Evolutionary conservation across 2,329 filamentous ascomycete genomes (phyloP).

Genomic region (Aspergillus pseudotamarii): DNA sequence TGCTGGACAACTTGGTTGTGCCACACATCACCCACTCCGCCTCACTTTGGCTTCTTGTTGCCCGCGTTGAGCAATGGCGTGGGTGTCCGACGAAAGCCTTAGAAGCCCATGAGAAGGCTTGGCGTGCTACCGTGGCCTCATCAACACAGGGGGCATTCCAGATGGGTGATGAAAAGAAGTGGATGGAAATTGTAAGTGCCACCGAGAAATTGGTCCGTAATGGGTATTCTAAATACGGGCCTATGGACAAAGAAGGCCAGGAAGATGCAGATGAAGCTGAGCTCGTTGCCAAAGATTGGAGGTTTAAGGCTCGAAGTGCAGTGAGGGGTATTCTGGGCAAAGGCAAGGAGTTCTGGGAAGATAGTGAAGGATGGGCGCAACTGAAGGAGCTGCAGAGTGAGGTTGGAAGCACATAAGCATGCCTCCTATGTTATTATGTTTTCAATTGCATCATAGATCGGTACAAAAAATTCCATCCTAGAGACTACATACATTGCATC

Average conservation of each 20-base stretch:
- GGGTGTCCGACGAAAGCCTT: slow-evolving; percentile 71
- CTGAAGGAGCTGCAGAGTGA: slow-evolving; percentile 44
- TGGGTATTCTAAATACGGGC: slow-evolving; percentile 78
- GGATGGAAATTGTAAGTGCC: slow-evolving; percentile 72
- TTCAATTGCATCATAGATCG: background rate
- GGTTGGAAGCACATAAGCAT: slow-evolving; percentile 26
- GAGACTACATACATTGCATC: background rate
- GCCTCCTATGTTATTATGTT: background rate
- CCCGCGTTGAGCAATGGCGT: slow-evolving; percentile 73
- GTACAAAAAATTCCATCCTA: background rate
- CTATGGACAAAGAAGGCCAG: slow-evolving; percentile 60
- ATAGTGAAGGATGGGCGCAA: slow-evolving; percentile 49
- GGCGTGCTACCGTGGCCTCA: slow-evolving; percentile 67
- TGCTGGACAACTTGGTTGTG: slow-evolving; percentile 74
- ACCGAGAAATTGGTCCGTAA: slow-evolving; percentile 77
- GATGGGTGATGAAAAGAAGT: slow-evolving; percentile 64
- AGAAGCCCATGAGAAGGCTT: slow-evolving; percentile 85
- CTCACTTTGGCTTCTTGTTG: slow-evolving; percentile 75
- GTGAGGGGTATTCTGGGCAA: slow-evolving; percentile 81
- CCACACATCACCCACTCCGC: slow-evolving; percentile 82
- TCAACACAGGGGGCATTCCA: slow-evolving; percentile 48
- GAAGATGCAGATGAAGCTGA: slow-evolving; percentile 52
- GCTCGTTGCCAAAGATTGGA: slow-evolving; percentile 78
- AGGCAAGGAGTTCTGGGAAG: slow-evolving; percentile 82
- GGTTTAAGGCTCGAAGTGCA: slow-evolving; percentile 82